These are phyloP conservation scores for Cyclanthera cordifolia DNA, from an alignment of 306 rosid species.

Conservation along the genomic window DNA sequence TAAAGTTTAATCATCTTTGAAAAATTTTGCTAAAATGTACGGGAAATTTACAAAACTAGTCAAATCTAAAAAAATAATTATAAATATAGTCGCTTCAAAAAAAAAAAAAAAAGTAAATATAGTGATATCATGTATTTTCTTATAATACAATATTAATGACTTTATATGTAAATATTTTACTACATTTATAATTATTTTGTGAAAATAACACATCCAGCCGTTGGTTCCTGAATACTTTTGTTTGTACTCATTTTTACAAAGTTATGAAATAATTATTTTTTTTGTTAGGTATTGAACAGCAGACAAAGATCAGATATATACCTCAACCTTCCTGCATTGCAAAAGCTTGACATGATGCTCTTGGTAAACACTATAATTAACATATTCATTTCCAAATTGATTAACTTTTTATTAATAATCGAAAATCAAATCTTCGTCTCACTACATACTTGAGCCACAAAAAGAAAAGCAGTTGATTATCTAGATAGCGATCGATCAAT, in stretches of 20 bases:
- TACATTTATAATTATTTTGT: too few relatives aligned
- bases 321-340: constrained; percentile 77
- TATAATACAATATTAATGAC: too few relatives aligned
- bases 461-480: background rate
- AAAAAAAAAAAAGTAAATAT: too few relatives aligned
- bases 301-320: constrained; percentile 74
- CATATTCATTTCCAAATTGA: background rate
- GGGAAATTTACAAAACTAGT: too few relatives aligned
- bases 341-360: constrained; percentile 89
- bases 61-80: too few relatives aligned
- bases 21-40: too few relatives aligned
- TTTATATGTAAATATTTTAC: too few relatives aligned
- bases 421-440: too few relatives aligned
- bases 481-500: background rate
- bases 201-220: background rate
- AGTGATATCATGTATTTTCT: too few relatives aligned
- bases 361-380: constrained; percentile 22
- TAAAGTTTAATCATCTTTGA: too few relatives aligned
- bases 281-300: constrained; percentile 64
- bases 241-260: background rate
- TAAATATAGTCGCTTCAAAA: too few relatives aligned
- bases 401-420: too few relatives aligned
- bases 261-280: background rate
- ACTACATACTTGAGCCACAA: background rate
- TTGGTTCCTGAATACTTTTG: background rate